phyloP scores from a whole-genome alignment of 1,284 basidiomycete genomes.

The Volvariella volvacea region DNA sequence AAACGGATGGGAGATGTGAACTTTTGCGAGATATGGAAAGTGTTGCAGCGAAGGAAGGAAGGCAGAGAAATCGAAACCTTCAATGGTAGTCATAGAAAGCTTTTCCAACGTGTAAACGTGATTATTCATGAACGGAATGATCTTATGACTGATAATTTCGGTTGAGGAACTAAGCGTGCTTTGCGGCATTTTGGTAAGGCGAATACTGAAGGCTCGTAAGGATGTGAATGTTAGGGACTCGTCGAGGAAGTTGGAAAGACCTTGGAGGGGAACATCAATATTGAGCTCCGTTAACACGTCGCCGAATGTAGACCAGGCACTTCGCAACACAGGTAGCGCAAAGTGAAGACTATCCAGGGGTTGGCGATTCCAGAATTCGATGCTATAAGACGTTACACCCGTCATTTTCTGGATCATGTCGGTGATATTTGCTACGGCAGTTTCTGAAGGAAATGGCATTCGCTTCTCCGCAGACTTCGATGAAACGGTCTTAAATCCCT shows the following conservation, averaged over 20 bases:
- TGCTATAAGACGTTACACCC: neutral
- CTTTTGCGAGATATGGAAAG: neutral
- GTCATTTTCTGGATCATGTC: neutral
- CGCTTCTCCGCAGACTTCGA: neutral
- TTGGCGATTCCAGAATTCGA: neutral
- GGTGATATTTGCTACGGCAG: neutral
- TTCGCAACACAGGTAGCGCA: neutral
- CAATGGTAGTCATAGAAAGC: neutral
- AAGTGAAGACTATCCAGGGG: neutral
- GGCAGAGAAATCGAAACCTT: constrained; percentile 1
- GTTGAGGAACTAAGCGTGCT: neutral
- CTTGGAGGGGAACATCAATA: neutral
- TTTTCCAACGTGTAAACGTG: neutral
- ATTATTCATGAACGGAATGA: neutral
- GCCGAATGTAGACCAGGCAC: neutral
- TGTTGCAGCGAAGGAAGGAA: neutral
- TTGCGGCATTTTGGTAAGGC: neutral
- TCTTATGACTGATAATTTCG: neutral
- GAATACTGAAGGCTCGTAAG: neutral
- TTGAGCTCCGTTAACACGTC: neutral
- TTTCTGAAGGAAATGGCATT: too few species aligned
- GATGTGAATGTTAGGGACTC: neutral
- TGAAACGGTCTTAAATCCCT: neutral
- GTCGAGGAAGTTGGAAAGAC: neutral
- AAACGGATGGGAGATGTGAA: neutral